These are phyloP conservation scores for Cercospora sojina DNA, from an alignment of 2,329 filamentous ascomycete species.

Conservation along the genomic window DNA sequence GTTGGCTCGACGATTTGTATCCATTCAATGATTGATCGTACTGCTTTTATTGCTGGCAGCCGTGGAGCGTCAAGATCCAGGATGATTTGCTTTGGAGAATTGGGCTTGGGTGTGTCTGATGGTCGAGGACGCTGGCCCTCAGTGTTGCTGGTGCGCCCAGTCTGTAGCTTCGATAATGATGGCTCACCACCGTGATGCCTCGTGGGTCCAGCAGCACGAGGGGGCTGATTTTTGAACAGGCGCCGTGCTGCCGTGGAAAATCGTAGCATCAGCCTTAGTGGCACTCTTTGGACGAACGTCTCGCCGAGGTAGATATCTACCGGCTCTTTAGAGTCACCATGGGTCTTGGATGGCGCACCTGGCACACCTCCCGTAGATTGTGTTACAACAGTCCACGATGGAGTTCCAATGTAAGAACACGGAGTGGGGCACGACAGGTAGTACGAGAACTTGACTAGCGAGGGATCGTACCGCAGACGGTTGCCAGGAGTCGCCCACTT, in stretches of 20 bases:
- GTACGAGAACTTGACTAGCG: constrained; percentile 13
- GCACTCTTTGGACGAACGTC: constrained; percentile 14
- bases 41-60: background rate
- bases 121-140: background rate
- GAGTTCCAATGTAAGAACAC: background rate
- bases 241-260: constrained; percentile 17
- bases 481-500: constrained; percentile 12
- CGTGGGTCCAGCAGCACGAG: background rate
- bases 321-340: background rate
- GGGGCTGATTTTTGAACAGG: background rate
- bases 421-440: background rate
- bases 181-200: background rate
- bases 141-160: background rate
- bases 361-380: background rate
- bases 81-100: background rate
- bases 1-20: constrained; percentile 4
- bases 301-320: constrained; percentile 17
- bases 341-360: background rate
- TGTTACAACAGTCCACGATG: background rate
- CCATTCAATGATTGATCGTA: constrained; percentile 6
- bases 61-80: constrained; percentile 1
- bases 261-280: constrained; percentile 15
- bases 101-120: background rate
- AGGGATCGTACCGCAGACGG: constrained; percentile 16
- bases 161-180: background rate